Base-by-base conservation (phyloP, 1,139 yeast species). In the Kodamaea sp. region DNA sequence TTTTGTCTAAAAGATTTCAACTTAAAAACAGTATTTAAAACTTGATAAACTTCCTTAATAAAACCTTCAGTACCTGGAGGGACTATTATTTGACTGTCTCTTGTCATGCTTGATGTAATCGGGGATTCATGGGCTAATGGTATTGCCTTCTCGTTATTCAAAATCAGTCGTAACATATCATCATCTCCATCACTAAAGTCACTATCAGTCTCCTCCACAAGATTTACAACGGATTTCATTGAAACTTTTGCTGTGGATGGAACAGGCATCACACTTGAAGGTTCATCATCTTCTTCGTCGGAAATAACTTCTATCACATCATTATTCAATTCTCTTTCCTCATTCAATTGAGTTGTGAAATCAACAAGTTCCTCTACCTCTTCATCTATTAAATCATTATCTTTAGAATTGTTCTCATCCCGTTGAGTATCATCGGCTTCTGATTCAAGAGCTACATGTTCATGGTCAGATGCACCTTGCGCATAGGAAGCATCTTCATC, bases 1-100 rank as follows among this genome's bases (percentile, higher is more conserved):
- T 92, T 87, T 3, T 81, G 75, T 38, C 99, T 73, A 57, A 94
- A 94, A 0, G 75, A 70, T 7, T 69, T 62, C 31, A 94, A 60
- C 32, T 79, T 75, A 59, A 94, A 94, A 2, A 73, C 75, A 8
- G 71, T 59, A 26, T 70, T 71, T 32, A 92, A 67, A 8, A 78
- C 74, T 2, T 62, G 58, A 49, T 74, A 70, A 2, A 88, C 84
- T 42, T 90, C 97, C 2, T 64, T 56, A 2, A 70, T 65, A 32
- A 66, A 68, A 1, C 49, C 42, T 37, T 60, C 73, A 3, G 67
- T 55, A 2, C 73, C 74, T 2, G 68, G 63, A 20, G 63, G 57
- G 8, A 44, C 27, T 8, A 32, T 20, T 3, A 24, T 32, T 10
- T 32, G 29, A 15, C 29, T 32, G 8, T 11, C 23, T 6, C 26